Base-by-base conservation (phyloP, 768 basidiomycete genomes). In the Candolleomyces aberdarensis region DNA sequence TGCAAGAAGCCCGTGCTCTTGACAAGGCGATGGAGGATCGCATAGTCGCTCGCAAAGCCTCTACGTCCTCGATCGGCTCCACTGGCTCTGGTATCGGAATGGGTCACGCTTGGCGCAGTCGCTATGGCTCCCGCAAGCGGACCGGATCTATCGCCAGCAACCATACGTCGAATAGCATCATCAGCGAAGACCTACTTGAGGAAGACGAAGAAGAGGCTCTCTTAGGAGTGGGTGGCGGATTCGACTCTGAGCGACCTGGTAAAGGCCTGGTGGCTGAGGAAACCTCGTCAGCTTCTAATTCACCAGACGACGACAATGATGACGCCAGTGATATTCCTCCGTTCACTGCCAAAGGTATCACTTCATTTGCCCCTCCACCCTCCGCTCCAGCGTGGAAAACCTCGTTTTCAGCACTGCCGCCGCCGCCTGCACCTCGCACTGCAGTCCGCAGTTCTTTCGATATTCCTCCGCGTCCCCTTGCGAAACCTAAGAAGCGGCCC, bases 21-120 rank as follows among this genome's bases (percentile, higher is more conserved):
- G 92, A 94, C 75, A 89, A 86, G 69, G 92, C 90, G 44, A 94
- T 94, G 92, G 90, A 93, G 68, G 85, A 91, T 62, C 88, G 92
- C 60, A 78, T 89, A 55, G 75, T 92, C 53, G 86, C 89, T 48
- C 87, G 91, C 67, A 91, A 86, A 68, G 78, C 83, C 0, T 91
- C 91, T 17, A 73, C 72, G 11, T 90, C 89, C 20, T 91, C 89
- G 48, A 65, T 86, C 32, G 77, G 77, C 10, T 89, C 84, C 4
- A 70, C 72, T 39, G 75, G 73, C 59, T 82, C 84, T 2, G 85
- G 85, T 22, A 68, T 84, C n/a, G 85, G 87, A 44, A 86, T 88
- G 85, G 87, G 86, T 43, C 65, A 79, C 15, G 84, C 83, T 0
- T 87, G 87, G 86, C 79, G 84, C 66, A 84, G 71, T 64, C 85